Evolutionary conservation across 805 yeast genomes (phyloP).

Genomic region (Hanseniaspora nectarophila): DNA sequence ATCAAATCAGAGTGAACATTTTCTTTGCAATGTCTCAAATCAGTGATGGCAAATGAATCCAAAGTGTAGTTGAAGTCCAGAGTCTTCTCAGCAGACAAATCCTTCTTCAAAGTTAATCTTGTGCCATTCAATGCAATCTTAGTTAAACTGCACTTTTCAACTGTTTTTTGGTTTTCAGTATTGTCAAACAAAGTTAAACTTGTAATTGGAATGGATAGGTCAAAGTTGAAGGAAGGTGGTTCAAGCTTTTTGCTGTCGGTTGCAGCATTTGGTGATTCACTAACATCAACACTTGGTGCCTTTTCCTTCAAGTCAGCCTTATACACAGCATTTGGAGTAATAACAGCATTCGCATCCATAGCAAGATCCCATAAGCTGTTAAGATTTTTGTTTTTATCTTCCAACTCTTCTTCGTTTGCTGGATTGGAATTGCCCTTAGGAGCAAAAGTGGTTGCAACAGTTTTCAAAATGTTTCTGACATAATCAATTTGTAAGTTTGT

Average conservation of each 20-base stretch:
- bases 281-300: slow-evolving; percentile 1
- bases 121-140: slow-evolving; percentile 47
- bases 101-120: slow-evolving; percentile 38
- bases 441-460: slow-evolving; percentile 43
- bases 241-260: slow-evolving; percentile 11
- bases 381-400: slow-evolving; percentile 33
- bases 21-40: slow-evolving; percentile 47
- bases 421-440: slow-evolving; percentile 30
- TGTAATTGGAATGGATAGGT: slow-evolving; percentile 50
- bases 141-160: slow-evolving; percentile 39
- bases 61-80: slow-evolving; percentile 33
- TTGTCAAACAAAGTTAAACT: slow-evolving; percentile 50
- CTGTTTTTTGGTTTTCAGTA: slow-evolving; percentile 31
- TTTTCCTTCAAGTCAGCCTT: slow-evolving; percentile 15
- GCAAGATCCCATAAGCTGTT: slow-evolving; percentile 29
- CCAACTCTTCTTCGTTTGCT: slow-evolving; percentile 20
- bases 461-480: slow-evolving; percentile 39
- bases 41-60: slow-evolving; percentile 62
- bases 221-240: slow-evolving; percentile 33
- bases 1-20: slow-evolving; percentile 72
- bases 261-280: neutral
- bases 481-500: slow-evolving; percentile 64
- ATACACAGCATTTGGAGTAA: slow-evolving; percentile 26
- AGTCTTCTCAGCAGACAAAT: slow-evolving; percentile 43
- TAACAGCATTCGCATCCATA: slow-evolving; percentile 44